Base-by-base conservation (phyloP, 129 eudicot genomes). In the Heracleum sosnowskyi region DNA sequence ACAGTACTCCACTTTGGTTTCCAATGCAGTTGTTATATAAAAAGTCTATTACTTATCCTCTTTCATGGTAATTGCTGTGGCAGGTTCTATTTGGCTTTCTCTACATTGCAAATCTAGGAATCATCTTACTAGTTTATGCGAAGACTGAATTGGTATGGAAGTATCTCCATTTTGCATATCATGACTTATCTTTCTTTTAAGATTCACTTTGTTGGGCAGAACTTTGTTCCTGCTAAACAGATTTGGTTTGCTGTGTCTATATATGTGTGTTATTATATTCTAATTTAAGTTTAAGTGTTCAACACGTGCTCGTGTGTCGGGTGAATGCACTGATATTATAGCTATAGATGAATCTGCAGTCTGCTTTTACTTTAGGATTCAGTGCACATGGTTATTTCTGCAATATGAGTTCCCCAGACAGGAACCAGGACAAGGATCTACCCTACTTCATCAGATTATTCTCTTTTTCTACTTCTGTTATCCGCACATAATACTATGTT, bases 81-180 rank as follows among this genome's bases (percentile, higher is more conserved):
- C 93, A 94, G 97, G 78, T 94, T 84, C 76, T 94, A 57, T 94
- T 91, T 68, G 96, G 91, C 64, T 28, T 88, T 76, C 93, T 91
- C 81, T 94, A 94, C 85, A 83, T 89, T 74, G 84, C 91, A 85
- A 91, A 94, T 90, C 97, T 94, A 69, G 98, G 87, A 73, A 87
- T 94, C 57, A 79, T 89, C 81, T 80, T 94, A 49, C 87, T 85
- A 76, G 80, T 94, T 72, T 94, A 94, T 76, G 78, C 87, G 87
- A 94, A 94, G 92, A 89, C 98, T 17, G 92, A 94, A 53, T 93
- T 91, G 98, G 98, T 94, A 91, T 74, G 88, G 45, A 83, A n/a
- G 22, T 72, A 34, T 36, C 17, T 74, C 82, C 79, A 39, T 42
- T 57, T 79, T 40, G 26, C 75, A 34, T 69, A 42, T 24, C 17